Evolutionary conservation across 2,329 filamentous ascomycete genomes (phyloP).

Genomic region (Epichloe gansuensis): DNA sequence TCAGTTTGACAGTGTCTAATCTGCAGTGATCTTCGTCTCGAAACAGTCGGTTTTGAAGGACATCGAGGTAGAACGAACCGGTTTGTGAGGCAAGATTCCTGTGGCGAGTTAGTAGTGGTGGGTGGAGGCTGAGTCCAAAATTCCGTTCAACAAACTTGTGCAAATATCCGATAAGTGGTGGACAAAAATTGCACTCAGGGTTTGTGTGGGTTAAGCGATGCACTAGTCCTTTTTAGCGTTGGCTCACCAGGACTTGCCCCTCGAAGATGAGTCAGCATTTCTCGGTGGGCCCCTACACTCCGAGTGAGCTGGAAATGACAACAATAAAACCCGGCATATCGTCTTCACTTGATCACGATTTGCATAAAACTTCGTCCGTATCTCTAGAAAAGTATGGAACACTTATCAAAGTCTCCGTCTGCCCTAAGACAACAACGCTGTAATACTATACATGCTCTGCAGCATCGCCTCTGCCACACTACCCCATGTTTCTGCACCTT

Average conservation of each 20-base stretch:
- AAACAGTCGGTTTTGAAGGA: not conserved
- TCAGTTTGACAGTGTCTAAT: not conserved
- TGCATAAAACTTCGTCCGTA: not conserved
- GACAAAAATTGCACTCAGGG: constrained; percentile 21
- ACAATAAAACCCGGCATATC: not conserved
- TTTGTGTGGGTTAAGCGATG: constrained; percentile 29
- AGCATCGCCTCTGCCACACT: constrained; percentile 16
- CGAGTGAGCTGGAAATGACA: not conserved
- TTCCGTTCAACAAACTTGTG: constrained; percentile 12
- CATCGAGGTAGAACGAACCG: constrained; percentile 19
- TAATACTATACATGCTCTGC: constrained; percentile 13
- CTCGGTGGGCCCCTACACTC: not conserved
- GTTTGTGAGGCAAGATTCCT: constrained; percentile 24
- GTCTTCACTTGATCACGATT: not conserved
- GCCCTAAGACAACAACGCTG: constrained; percentile 11
- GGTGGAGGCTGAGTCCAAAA: constrained; percentile 19
- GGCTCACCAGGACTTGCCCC: constrained; percentile 20
- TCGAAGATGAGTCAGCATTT: constrained; percentile 17
- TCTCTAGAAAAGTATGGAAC: too few species aligned
- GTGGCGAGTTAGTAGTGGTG: constrained; percentile 25
- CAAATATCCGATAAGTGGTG: constrained; percentile 17
- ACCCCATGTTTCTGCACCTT: constrained; percentile 20
- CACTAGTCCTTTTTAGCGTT: constrained; percentile 15
- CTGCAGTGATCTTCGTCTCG: not conserved
- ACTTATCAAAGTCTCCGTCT: not conserved